These are phyloP conservation scores for Funneliformis geosporum DNA, from an alignment of 192 early-diverging fungal species.

Conservation along the genomic window DNA sequence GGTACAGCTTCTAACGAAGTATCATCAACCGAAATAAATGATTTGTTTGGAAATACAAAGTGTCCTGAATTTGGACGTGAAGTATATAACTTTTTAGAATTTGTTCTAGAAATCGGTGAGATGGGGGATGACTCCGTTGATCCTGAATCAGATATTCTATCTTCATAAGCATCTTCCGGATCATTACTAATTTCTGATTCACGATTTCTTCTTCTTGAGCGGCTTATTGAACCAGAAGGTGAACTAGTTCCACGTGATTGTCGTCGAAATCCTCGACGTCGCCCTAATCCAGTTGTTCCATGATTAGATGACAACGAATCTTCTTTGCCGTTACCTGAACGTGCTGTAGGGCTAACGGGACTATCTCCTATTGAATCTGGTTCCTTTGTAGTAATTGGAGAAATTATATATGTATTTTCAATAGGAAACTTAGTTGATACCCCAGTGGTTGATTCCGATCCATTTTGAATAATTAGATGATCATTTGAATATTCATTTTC, in stretches of 20 bases:
- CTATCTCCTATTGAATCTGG: background rate
- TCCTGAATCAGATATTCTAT: background rate
- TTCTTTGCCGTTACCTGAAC: background rate
- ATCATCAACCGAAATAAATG: background rate
- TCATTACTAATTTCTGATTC: background rate
- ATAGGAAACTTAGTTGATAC: background rate
- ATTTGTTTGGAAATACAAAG: background rate
- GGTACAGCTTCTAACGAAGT: background rate
- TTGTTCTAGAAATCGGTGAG: background rate
- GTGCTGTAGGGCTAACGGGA: background rate
- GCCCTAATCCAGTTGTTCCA: background rate
- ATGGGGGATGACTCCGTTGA: background rate
- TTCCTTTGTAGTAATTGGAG: background rate
- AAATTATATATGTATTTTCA: background rate
- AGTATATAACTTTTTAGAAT: background rate
- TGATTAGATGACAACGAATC: background rate
- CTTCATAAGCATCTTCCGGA: background rate
- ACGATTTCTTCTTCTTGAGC: background rate
- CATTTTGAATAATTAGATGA: background rate
- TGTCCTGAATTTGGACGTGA: no score
- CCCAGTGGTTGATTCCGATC: background rate
- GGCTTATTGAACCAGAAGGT: background rate
- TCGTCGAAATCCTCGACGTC: background rate
- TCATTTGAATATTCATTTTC: background rate
- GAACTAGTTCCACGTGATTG: background rate